phyloP scores from a whole-genome alignment of 2,329 filamentous ascomycete species.

The Graphilbum fragrans region DNA sequence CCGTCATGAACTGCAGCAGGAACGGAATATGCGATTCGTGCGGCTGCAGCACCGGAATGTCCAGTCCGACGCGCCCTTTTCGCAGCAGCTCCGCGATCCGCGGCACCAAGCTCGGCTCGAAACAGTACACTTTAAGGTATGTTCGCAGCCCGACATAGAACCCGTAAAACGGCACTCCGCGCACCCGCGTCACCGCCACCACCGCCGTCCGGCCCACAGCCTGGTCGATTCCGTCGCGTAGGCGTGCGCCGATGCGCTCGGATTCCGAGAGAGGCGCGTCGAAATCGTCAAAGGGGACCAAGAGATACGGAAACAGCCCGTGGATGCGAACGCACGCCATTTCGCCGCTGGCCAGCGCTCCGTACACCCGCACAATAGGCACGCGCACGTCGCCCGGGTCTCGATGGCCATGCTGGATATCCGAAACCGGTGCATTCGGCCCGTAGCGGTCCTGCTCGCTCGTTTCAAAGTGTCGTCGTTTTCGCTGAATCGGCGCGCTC shows the following conservation, averaged over 20 bases:
- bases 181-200: slow-evolving; percentile 81
- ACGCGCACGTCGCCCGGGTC: slow-evolving; percentile 27
- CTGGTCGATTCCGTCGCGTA: slow-evolving; percentile 84
- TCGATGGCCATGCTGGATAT: slow-evolving; percentile 84
- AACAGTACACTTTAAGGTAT: slow-evolving; percentile 89
- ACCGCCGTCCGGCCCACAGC: slow-evolving; percentile 63
- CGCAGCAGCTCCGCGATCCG: slow-evolving; percentile 75
- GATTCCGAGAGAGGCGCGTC: not conserved
- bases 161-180: slow-evolving; percentile 91
- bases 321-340: slow-evolving; percentile 76
- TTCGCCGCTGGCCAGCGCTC: not conserved
- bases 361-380: slow-evolving; percentile 21
- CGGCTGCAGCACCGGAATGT: slow-evolving; percentile 83
- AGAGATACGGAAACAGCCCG: slow-evolving; percentile 93
- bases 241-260: slow-evolving; percentile 16
- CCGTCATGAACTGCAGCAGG: slow-evolving; percentile 91
- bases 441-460: slow-evolving; percentile 33
- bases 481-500: slow-evolving; percentile 28
- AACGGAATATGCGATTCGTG: slow-evolving; percentile 93
- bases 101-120: slow-evolving; percentile 80
- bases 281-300: slow-evolving; percentile 33
- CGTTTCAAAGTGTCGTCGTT: not conserved
- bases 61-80: slow-evolving; percentile 50
- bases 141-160: slow-evolving; percentile 85
- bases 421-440: slow-evolving; percentile 73